These are phyloP conservation scores for Stropharia rugosoannulata DNA, from an alignment of 768 basidiomycete species.

Conservation along the genomic window DNA sequence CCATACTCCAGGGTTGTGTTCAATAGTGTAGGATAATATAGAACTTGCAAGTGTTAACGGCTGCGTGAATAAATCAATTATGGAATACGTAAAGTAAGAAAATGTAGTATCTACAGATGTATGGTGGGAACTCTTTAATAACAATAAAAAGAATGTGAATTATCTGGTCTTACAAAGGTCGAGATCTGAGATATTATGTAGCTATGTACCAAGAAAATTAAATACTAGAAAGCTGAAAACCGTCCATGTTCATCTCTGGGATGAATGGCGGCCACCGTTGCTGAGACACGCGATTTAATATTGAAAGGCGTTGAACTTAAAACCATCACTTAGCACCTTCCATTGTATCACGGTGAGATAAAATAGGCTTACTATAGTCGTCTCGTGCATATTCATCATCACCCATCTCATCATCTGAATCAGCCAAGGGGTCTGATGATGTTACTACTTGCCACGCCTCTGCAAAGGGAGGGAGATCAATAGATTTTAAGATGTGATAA, in stretches of 20 bases:
- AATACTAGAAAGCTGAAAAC: constrained; percentile 11
- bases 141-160: constrained; percentile 11
- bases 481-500: background rate
- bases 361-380: constrained; percentile 56
- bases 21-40: constrained; percentile 29
- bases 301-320: constrained; percentile 57
- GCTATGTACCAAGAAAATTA: background rate
- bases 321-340: constrained; percentile 1
- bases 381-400: constrained; percentile 62
- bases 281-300: constrained; percentile 54
- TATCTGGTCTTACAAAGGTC: constrained; percentile 1
- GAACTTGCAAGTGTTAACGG: constrained; percentile 12
- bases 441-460: constrained; percentile 74
- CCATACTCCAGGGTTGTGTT: constrained; percentile 24
- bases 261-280: constrained; percentile 19
- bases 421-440: constrained; percentile 67
- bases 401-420: constrained; percentile 71
- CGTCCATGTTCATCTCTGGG: constrained; percentile 16
- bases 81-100: constrained; percentile 8
- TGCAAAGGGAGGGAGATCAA: constrained; percentile 25
- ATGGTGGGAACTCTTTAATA: constrained; percentile 14
- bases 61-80: constrained; percentile 6
- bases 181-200: background rate
- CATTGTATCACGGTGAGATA: background rate
- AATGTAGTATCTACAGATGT: constrained; percentile 13